Base-by-base conservation (phyloP, 2,329 filamentous ascomycete species). In the Tolypocladium capitatum region DNA sequence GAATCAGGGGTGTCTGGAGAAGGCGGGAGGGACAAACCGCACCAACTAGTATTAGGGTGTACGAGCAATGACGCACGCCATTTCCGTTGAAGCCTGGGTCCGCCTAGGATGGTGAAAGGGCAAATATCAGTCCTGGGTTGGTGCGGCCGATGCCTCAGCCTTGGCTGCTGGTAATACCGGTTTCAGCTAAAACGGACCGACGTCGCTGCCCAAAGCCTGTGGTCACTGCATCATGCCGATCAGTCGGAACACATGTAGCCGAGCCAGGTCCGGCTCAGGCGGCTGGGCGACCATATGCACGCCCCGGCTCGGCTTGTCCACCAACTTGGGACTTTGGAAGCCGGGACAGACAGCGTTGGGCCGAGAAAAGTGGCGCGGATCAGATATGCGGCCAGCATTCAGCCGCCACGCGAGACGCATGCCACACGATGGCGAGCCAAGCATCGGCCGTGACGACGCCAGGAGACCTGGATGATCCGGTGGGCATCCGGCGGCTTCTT, bases 1-100 rank as follows among this genome's bases (percentile, higher is more conserved):
- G 44, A 40, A 36, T 46, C 49, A 57, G 49, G 51, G 52, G 51
- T 56, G n/a, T 31, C 40, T 27, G 21, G 21, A 43, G 24, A 16
- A 31, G 21, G 11, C n/a, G 14, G 13, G 7, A 44, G 28, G 27
- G 27, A n/a, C 40, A 36, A 20, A 16, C 18, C n/a, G 14, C 13
- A 43, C 11, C 16, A 28, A 21, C 14, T 24, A 27, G 28, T 30
- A n/a, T n/a, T n/a, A 18, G 35, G 9, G n/a, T 42, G 27, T 18
- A 41, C 46, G 31, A 36, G 8, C 30, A 34, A 36, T 35, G 40
- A 16, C n/a, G 31, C 40, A n/a, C 8, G 38, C 24, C 16, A 18
- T 11, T 16, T 42, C 24, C 7, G 16, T 4, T 10, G 24, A 42
- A 30, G 38, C 6, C 38, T 30, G 5, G 16, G 24, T 7, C 6